Conservation (phyloP, 306 rosid species). For the Cicer judaicum region DNA sequence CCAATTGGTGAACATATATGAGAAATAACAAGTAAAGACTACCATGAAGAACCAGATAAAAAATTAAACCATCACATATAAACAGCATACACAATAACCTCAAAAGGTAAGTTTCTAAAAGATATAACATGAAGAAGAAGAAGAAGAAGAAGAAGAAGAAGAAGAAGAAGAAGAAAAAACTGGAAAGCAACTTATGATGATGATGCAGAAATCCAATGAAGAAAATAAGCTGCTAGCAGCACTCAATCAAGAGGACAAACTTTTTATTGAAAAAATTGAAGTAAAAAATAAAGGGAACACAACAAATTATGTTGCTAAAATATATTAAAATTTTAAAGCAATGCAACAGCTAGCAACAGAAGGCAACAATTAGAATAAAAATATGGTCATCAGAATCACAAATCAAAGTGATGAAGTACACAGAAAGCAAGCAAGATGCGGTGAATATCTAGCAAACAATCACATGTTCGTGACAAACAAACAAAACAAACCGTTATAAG, state of each 20-base stretch:
- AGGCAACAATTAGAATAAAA: background rate
- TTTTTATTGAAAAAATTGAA: slow-evolving; percentile 12
- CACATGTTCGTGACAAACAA: slow-evolving; percentile 9
- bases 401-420: slow-evolving; percentile 24
- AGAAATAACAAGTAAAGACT: background rate
- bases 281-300: slow-evolving; percentile 27
- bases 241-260: slow-evolving; percentile 23
- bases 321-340: slow-evolving; percentile 19
- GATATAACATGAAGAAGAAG: background rate
- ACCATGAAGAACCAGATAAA: background rate
- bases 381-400: slow-evolving; percentile 17
- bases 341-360: slow-evolving; percentile 5
- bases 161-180: background rate
- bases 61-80: background rate
- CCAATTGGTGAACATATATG: background rate
- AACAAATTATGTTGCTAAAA: background rate
- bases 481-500: background rate
- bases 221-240: slow-evolving; percentile 37
- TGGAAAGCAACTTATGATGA: slow-evolving; percentile 27
- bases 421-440: slow-evolving; percentile 33
- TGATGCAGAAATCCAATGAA: slow-evolving; percentile 1
- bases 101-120: background rate
- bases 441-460: slow-evolving; percentile 11
- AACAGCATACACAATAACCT: background rate
- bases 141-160: background rate